A percentile compares a stretch with the other conserved stretches of the same genome.
Evolutionary conservation across 106 monocot genomes (phyloP).

Genomic region (Posidonia australis): DNA sequence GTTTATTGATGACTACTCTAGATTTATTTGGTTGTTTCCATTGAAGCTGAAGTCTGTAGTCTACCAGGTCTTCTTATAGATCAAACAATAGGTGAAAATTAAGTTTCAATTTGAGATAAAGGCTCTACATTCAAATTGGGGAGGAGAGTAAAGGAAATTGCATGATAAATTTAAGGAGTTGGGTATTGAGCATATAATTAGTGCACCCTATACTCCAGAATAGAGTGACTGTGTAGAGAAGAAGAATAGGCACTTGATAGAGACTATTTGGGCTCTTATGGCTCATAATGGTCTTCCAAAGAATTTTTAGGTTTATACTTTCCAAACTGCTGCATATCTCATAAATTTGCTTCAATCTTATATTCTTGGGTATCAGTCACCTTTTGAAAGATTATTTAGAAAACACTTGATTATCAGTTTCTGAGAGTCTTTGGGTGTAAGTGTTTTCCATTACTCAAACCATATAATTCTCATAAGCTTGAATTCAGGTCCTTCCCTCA

Average conservation of each 20-base stretch:
- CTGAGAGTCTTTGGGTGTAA: neutral
- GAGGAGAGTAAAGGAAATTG: too few relatives aligned
- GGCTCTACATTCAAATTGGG: too few relatives aligned
- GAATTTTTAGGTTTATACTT: neutral
- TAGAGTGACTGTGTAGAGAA: neutral
- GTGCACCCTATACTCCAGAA: neutral
- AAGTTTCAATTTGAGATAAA: neutral
- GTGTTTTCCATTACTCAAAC: too few relatives aligned
- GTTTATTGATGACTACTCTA: too few relatives aligned
- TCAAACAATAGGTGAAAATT: neutral
- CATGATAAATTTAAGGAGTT: too few relatives aligned
- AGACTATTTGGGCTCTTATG: neutral
- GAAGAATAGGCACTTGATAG: too few relatives aligned
- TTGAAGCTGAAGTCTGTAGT: too few relatives aligned
- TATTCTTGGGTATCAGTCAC: neutral
- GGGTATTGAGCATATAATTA: neutral
- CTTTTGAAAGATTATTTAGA: neutral
- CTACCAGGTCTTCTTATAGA: neutral
- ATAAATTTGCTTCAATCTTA: neutral
- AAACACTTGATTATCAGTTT: neutral
- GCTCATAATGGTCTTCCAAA: neutral
- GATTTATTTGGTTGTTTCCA: too few relatives aligned
- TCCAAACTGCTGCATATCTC: neutral
- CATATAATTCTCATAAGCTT: too few relatives aligned
- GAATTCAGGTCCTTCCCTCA: too few relatives aligned